These are phyloP conservation scores for Cylindrodendrum hubeiense DNA, from an alignment of 2,329 filamentous ascomycete genomes.

Conservation along the genomic window DNA sequence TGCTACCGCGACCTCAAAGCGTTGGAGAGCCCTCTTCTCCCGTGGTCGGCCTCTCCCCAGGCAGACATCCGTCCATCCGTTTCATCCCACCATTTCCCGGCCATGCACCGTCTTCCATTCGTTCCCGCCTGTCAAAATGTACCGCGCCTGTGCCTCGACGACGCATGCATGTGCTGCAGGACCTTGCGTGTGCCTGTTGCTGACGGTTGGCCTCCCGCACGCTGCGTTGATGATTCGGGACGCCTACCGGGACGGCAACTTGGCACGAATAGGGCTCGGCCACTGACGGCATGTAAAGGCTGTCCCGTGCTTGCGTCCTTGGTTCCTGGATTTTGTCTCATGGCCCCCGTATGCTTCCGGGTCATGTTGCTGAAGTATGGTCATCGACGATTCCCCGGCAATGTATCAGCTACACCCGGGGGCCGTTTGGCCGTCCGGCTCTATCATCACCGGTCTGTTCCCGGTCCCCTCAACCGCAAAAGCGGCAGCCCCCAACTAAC, in stretches of 20 bases:
- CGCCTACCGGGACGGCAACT: background rate
- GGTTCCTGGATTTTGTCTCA: conserved; percentile 24
- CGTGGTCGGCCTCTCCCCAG: background rate
- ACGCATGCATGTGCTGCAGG: conserved; percentile 24
- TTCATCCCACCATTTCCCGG: conserved; percentile 1
- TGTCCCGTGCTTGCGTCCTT: background rate
- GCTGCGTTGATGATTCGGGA: background rate
- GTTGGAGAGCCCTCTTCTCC: background rate
- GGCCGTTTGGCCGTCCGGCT: conserved; percentile 5
- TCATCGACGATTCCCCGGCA: background rate
- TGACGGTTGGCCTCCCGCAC: background rate
- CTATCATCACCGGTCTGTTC: conserved; percentile 22
- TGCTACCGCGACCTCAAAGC: no score
- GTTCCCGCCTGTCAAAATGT: conserved; percentile 7
- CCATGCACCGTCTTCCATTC: conserved; percentile 1
- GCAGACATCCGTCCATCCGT: conserved; percentile 21
- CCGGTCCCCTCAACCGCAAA: conserved; percentile 21
- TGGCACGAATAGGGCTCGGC: conserved; percentile 1
- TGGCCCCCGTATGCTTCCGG: conserved; percentile 8
- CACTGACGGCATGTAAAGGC: conserved; percentile 12
- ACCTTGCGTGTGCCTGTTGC: conserved; percentile 1
- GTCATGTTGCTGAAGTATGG: background rate
- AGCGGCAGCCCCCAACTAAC: conserved; percentile 19
- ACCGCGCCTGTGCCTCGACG: conserved; percentile 6
- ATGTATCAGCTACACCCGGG: background rate